These are phyloP conservation scores for Tillandsia leiboldiana DNA, from an alignment of 176 grass and related monocot genomes.

Conservation along the genomic window DNA sequence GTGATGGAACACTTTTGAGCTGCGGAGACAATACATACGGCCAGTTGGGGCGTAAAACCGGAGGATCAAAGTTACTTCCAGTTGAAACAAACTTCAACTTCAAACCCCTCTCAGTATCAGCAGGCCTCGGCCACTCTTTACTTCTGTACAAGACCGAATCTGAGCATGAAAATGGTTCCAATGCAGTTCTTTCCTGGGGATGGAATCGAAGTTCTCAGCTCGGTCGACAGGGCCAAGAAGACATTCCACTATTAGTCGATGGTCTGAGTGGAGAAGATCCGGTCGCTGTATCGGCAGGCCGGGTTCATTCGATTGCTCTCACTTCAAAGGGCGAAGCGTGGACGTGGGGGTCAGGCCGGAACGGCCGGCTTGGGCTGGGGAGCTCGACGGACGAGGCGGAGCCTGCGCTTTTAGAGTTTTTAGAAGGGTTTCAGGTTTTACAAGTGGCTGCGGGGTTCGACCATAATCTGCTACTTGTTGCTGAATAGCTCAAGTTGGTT, in stretches of 20 bases:
- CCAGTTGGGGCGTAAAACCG: constrained; percentile 56
- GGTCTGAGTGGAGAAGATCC: constrained; percentile 37
- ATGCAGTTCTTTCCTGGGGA: constrained; percentile 59
- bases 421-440: constrained; percentile 53
- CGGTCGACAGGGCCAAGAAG: constrained; percentile 45
- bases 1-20: constrained; percentile 47
- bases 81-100: constrained; percentile 26
- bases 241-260: constrained; percentile 38
- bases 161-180: constrained; percentile 13
- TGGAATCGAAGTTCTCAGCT: constrained; percentile 88
- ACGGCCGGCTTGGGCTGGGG: constrained; percentile 66
- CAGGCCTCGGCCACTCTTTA: constrained; percentile 76
- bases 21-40: constrained; percentile 73
- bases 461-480: constrained; percentile 65
- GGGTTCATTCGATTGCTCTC: constrained; percentile 64
- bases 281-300: constrained; percentile 46
- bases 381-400: constrained; percentile 71
- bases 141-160: constrained; percentile 35
- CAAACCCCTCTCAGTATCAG: constrained; percentile 51
- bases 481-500: constrained; percentile 28
- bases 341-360: constrained; percentile 76
- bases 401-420: constrained; percentile 49
- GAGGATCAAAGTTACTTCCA: constrained; percentile 36
- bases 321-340: constrained; percentile 53
- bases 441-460: constrained; percentile 62